Evolutionary conservation across 169 alveolate species (phyloP).

Genomic region (Besnoitia besnoiti): DNA sequence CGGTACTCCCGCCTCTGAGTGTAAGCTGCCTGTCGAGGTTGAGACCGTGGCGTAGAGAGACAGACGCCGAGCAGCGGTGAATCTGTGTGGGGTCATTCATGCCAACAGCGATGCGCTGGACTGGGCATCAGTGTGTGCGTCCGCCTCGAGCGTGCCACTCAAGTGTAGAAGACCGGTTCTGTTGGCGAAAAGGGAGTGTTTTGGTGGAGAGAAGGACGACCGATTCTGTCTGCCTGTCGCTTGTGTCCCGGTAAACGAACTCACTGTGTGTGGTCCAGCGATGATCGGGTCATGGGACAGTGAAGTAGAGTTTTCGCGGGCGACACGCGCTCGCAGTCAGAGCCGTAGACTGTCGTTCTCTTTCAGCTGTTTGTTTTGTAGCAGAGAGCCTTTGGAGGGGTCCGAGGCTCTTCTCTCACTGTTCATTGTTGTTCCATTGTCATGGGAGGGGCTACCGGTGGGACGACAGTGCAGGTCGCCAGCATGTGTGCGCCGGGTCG

Average conservation of each 20-base stretch:
- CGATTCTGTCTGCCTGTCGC: too few relatives aligned
- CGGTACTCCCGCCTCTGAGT: too few relatives aligned
- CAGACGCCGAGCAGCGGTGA: too few relatives aligned
- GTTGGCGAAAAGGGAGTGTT: too few relatives aligned
- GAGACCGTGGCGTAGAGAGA: too few relatives aligned
- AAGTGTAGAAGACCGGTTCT: too few relatives aligned
- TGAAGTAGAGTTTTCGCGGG: not conserved
- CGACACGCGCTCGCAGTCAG: not conserved
- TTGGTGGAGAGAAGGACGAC: too few relatives aligned
- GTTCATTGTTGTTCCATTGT: not conserved
- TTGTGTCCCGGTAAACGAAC: not conserved
- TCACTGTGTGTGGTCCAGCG: not conserved
- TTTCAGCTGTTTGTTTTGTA: not conserved
- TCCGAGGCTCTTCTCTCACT: not conserved
- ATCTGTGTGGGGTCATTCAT: too few relatives aligned
- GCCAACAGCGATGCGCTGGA: too few relatives aligned
- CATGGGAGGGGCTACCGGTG: not conserved
- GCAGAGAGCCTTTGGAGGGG: not conserved
- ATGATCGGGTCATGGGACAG: not conserved
- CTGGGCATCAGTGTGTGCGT: too few relatives aligned
- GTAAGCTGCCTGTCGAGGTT: too few relatives aligned
- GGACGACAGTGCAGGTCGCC: not conserved
- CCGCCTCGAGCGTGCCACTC: too few relatives aligned
- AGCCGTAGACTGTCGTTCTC: not conserved
- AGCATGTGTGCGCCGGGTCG: not conserved